Base-by-base conservation (phyloP, 345 rosid genomes). In the Populus euphratica region DNA sequence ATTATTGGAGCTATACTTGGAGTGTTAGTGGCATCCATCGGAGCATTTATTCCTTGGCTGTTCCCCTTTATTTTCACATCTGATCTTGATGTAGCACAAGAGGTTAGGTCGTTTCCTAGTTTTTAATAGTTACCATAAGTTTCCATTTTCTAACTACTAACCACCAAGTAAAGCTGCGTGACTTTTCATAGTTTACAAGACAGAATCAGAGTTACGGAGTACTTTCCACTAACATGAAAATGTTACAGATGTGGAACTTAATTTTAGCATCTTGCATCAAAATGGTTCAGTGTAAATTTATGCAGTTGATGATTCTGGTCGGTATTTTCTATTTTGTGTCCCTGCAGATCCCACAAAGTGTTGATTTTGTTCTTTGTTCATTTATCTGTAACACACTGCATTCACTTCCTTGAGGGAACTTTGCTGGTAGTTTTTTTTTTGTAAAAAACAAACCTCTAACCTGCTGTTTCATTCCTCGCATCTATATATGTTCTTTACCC, bases 321-420 rank as follows among this genome's bases (percentile, higher is more conserved):
- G 6, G 39, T 70, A 63, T 72, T 16, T 39, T 21, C 72, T 6
- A 36, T 59, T 12, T 31, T 31, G 61, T 59, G 23, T 33, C 31
- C 66, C 47, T 79, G 86, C 93, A 93, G 98, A 92, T 93, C 97
- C 96, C 99, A 90, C 91, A 90, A 73, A 78, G 90, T 93, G 82
- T 66, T 92, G 79, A 62, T 91, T 56, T 94, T 90, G 2, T 95
- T 75, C 85, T 31, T 92, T 68, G 71, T 90, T 69, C 92, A 92
- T 29, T 84, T 93, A 59, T 85, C 83, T 16, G 86, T 89, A 76
- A 84, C 93, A 33, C 93, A 97, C 3, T 83, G 87, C 82, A 89
- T 88, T 70, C 94, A 87, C 78, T 81, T 96, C 84, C 90, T 92
- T 20, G 99, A 95, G 84, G 99, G 97, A 72, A 88, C 98, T 27